Percentiles rank a stretch among this genome's conserved stretches.
Conservation (phyloP, 2,329 filamentous ascomycete genomes). For the Pseudocercospora crystallina region DNA sequence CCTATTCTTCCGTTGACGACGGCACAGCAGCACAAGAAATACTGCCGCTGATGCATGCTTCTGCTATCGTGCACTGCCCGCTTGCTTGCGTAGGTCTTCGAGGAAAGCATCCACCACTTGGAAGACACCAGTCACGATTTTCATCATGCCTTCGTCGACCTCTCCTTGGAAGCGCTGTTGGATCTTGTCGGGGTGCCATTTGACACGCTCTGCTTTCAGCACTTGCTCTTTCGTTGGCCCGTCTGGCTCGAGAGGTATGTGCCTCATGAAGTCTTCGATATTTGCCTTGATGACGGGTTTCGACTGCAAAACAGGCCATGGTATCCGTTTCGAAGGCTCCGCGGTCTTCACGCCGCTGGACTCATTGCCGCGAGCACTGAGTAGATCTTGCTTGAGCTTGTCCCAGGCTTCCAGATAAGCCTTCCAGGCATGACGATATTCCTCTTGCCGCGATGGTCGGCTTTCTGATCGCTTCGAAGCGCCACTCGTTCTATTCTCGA, state of each 20-base stretch:
- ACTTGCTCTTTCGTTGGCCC: constrained; percentile 42
- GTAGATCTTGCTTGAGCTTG: constrained; percentile 29
- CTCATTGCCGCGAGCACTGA: constrained; percentile 7
- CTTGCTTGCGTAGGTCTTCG: constrained; percentile 28
- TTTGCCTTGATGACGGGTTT: constrained; percentile 57
- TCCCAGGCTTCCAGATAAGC: constrained; percentile 33
- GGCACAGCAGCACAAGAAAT: too few species aligned
- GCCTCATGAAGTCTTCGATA: constrained; percentile 69
- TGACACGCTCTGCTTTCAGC: constrained; percentile 80
- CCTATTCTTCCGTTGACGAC: too few species aligned
- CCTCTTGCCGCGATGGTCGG: constrained; percentile 8
- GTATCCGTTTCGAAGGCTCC: constrained; percentile 42
- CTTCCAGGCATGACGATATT: constrained; percentile 31
- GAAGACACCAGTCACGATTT: constrained; percentile 83
- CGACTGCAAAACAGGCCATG: constrained; percentile 73
- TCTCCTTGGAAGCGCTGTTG: constrained; percentile 78
- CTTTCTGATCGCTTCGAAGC: constrained; percentile 11
- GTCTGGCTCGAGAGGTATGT: constrained; percentile 42
- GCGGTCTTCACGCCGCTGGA: constrained; percentile 3
- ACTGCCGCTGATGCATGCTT: too few species aligned
- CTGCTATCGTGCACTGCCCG: not conserved
- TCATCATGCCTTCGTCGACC: constrained; percentile 71
- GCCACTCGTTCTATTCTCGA: constrained; percentile 13
- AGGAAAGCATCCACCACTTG: constrained; percentile 71
- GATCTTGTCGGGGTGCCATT: constrained; percentile 98